Base-by-base conservation (phyloP, 2,329 filamentous ascomycete genomes). In the Fonsecaea monophora region DNA sequence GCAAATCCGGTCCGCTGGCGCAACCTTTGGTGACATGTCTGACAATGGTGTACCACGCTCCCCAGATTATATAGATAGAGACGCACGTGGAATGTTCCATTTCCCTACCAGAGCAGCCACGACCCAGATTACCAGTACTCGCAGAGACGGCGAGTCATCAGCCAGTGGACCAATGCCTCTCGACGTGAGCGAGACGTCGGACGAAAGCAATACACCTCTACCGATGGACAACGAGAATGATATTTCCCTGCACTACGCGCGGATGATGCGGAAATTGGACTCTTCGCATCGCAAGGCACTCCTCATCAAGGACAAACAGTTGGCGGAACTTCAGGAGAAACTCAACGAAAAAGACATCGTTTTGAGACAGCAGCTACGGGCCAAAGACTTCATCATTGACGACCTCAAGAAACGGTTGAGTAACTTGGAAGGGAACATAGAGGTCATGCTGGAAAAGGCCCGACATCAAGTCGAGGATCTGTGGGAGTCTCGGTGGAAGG, bases 401-500 rank as follows among this genome's bases (percentile, higher is more conserved):
- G 75, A 76, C 56, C 70, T 76, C 1, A 72, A 70, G 40, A 67
- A 67, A 40, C 58, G 72, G 50, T 68, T 75, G 8, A 61, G 65
- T 25, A 66, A 66, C 56, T 53, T 75, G 40, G 68, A 75, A 38
- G 72, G 72, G 58, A 66, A 69, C 56, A 62, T 74, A 40, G 67
- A 75, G 35, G 61, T 35, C 2, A 68, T 66, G 42, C 66, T 77
- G 12, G 75, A 78, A 62, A 74, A 70, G 58, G 75, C 76, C 18
- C 66, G 73, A 38, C 72, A 77, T 64, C 70, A 75, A 48, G 73
- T 78, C 3, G 77, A 78, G 61, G 76, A 78, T 61, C 50, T 74
- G 30, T 78, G 77, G 77, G 75, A 78, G 65, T 67, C 57, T 12
- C 60, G 76, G 32, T 79, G 77, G 77, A 77, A 75, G 53, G 74